Evolutionary conservation across 2,329 filamentous ascomycete species (phyloP).

Genomic region (Fusarium mangiferae): DNA sequence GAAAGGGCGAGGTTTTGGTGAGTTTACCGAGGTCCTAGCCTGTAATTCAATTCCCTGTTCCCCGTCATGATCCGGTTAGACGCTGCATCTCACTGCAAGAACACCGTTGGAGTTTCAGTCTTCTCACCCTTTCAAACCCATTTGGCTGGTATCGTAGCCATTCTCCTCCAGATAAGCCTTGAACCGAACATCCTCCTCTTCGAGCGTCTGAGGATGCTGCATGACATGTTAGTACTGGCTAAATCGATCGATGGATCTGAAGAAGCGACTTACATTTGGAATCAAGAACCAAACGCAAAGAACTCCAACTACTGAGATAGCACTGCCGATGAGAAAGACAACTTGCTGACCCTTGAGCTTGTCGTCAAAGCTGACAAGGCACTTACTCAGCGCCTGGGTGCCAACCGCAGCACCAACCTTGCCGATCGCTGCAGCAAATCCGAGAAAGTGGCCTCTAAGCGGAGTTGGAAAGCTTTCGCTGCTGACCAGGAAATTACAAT

Average conservation of each 20-base stretch:
- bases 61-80: not conserved
- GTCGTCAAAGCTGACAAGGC: not conserved
- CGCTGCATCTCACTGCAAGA: no score
- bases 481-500: not conserved
- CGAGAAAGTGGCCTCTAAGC: not conserved
- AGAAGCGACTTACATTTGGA: not conserved
- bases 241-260: rapidly evolving
- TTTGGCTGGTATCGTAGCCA: not conserved
- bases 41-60: not conserved
- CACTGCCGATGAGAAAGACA: not conserved
- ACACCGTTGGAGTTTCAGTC: not conserved
- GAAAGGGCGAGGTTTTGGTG: rapidly evolving
- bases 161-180: not conserved
- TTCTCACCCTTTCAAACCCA: not conserved
- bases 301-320: not conserved
- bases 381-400: not conserved
- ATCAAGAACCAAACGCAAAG: not conserved
- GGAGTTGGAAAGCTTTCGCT: not conserved
- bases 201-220: not conserved
- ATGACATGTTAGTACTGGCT: not conserved
- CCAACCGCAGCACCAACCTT: not conserved
- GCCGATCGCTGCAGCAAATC: not conserved
- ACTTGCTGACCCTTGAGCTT: not conserved
- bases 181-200: not conserved
- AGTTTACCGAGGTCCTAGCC: not conserved